A percentile compares a stretch with the other conserved stretches of the same genome.
These are phyloP conservation scores for Exophiala lecanii-corni DNA, from an alignment of 2,329 filamentous ascomycete genomes.

Conservation along the genomic window DNA sequence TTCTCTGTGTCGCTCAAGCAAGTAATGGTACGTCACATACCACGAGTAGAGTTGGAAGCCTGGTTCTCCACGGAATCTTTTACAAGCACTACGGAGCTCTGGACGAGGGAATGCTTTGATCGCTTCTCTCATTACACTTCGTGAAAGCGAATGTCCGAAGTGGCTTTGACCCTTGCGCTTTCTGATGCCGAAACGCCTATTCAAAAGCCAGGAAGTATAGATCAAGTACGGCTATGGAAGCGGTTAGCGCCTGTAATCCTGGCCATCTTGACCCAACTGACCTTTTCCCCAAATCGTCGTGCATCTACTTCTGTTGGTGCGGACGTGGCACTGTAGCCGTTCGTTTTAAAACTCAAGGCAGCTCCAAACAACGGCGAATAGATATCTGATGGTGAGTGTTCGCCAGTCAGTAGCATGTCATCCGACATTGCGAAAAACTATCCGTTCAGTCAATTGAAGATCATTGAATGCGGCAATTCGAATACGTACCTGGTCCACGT, in stretches of 20 bases:
- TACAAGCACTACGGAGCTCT: slow-evolving; percentile 18
- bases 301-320: slow-evolving; percentile 17
- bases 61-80: slow-evolving; percentile 21
- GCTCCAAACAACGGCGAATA: slow-evolving; percentile 19
- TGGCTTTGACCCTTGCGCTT: slow-evolving; percentile 22
- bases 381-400: slow-evolving; percentile 16
- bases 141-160: slow-evolving; percentile 19
- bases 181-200: slow-evolving; percentile 18
- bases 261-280: neutral
- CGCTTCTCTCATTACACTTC: slow-evolving; percentile 20
- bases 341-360: slow-evolving; percentile 21
- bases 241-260: no score
- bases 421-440: slow-evolving; percentile 19
- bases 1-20: slow-evolving; percentile 19
- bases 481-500: slow-evolving; percentile 14
- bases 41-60: slow-evolving; percentile 21
- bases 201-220: slow-evolving; percentile 22
- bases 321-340: slow-evolving; percentile 18
- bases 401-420: slow-evolving; percentile 17
- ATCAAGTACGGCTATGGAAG: slow-evolving; percentile 14
- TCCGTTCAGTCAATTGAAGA: slow-evolving; percentile 5
- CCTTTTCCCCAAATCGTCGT: slow-evolving; percentile 18
- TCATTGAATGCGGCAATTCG: neutral
- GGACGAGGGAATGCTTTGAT: slow-evolving; percentile 19
- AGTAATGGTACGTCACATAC: slow-evolving; percentile 20